Evolutionary conservation across 352 stramenopile genomes (phyloP).

Genomic region (Phytopythium mirpurense): DNA sequence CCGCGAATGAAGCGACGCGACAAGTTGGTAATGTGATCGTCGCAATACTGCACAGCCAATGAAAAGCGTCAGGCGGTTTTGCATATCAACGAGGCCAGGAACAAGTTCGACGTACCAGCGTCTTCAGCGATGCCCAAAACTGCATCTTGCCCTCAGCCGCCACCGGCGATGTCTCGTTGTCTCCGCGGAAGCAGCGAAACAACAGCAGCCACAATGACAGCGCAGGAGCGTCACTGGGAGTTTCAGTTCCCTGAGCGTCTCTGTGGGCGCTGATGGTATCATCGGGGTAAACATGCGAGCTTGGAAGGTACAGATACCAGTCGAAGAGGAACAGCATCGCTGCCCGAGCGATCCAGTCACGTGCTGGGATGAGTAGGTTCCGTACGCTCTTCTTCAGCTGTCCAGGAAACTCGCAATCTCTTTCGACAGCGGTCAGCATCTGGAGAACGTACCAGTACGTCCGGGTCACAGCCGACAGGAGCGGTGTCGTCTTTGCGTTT

Average conservation of each 20-base stretch:
- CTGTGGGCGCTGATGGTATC: conserved; percentile 7
- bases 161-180: background rate
- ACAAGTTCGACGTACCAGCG: background rate
- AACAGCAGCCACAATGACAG: conserved; percentile 63
- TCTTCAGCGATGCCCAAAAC: conserved; percentile 1
- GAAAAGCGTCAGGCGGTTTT: too few relatives aligned
- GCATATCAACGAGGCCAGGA: too few relatives aligned
- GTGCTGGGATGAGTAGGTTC: conserved; percentile 1
- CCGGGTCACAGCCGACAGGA: conserved; percentile 45
- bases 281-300: conserved; percentile 27
- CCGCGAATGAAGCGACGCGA: conserved; percentile 2
- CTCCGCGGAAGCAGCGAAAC: conserved; percentile 26
- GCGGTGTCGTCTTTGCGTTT: conserved; percentile 39
- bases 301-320: conserved; percentile 60
- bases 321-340: conserved; percentile 71
- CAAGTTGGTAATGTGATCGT: conserved; percentile 11
- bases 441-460: conserved; percentile 62
- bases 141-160: background rate
- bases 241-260: background rate
- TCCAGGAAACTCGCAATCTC: background rate
- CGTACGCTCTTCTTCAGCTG: background rate
- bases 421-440: conserved; percentile 16
- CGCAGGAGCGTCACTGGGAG: conserved; percentile 15
- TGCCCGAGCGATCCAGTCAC: conserved; percentile 44
- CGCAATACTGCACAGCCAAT: conserved; percentile 11